A percentile compares a stretch with the other conserved stretches of the same genome.
Conservation (phyloP, 2,329 filamentous ascomycete species). For the Gliomastix tumulicola region DNA sequence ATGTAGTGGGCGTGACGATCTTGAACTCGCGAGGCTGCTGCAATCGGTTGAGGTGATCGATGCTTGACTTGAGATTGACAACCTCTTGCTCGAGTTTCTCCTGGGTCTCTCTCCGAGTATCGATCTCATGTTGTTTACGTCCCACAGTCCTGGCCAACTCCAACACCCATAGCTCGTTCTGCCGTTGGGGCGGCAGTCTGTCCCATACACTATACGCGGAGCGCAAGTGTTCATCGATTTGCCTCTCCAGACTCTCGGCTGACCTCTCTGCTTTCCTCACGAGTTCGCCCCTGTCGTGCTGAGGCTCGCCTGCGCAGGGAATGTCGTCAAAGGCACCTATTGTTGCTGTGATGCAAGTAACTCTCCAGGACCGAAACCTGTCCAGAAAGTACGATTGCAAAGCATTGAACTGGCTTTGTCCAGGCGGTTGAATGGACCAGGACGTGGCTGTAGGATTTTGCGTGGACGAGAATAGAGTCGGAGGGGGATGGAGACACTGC, state of each 20-base stretch:
- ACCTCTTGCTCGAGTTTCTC: conserved; percentile 49
- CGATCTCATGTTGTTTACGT: conserved; percentile 46
- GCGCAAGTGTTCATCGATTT: conserved; percentile 69
- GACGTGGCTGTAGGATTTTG: conserved; percentile 72
- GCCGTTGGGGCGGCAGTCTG: conserved; percentile 47
- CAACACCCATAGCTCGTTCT: conserved; percentile 53
- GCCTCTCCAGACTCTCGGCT: conserved; percentile 57
- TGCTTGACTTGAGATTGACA: conserved; percentile 46
- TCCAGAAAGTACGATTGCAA: conserved; percentile 60
- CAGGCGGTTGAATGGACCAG: conserved; percentile 75
- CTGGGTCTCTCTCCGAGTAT: conserved; percentile 42
- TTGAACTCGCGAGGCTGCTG: conserved; percentile 56
- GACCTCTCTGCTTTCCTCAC: conserved; percentile 40
- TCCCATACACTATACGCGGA: conserved; percentile 74
- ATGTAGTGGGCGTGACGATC: conserved; percentile 40
- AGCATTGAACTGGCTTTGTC: conserved; percentile 65
- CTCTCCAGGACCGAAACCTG: conserved; percentile 60
- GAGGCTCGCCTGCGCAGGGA: conserved; percentile 29
- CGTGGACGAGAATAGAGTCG: conserved; percentile 74
- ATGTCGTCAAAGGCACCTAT: conserved; percentile 44
- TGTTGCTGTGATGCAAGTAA: conserved; percentile 41
- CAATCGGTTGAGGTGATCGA: conserved; percentile 50
- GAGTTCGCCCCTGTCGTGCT: conserved; percentile 35
- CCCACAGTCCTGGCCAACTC: conserved; percentile 55
- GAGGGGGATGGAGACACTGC: conserved; percentile 71